Conservation (phyloP, 139 green algal genomes). For the Tetradesmus lagerheimii region DNA sequence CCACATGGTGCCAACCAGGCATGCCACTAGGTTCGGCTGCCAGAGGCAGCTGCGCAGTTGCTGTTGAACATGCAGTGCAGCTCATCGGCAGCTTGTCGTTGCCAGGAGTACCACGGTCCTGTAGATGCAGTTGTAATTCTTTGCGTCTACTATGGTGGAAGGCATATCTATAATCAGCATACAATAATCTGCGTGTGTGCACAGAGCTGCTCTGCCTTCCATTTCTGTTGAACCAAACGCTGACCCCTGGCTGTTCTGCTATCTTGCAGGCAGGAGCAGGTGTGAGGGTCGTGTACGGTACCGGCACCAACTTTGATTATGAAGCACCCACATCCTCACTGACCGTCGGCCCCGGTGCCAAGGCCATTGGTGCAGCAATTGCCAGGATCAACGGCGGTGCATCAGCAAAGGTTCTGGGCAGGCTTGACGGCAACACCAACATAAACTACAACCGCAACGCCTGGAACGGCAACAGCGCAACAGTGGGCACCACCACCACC, state of each 20-base stretch:
- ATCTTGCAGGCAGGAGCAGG: conserved; percentile 10
- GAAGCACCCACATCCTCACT: background rate
- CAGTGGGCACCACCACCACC: background rate
- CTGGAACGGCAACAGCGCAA: background rate
- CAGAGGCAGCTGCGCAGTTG: too few relatives aligned
- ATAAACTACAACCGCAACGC: conserved; percentile 10
- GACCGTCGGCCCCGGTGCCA: conserved; percentile 8
- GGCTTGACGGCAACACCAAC: background rate
- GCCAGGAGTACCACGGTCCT: too few relatives aligned
- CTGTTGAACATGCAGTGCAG: too few relatives aligned
- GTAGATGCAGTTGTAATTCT: background rate
- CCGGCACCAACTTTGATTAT: conserved; percentile 29
- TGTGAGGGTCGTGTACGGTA: background rate
- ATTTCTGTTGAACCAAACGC: too few relatives aligned
- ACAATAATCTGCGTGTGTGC: too few relatives aligned
- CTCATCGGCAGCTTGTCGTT: too few relatives aligned
- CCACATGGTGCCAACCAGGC: too few relatives aligned
- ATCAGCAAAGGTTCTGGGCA: background rate
- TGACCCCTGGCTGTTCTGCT: background rate
- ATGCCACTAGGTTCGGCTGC: too few relatives aligned
- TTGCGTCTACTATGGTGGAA: too few relatives aligned
- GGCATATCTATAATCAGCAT: too few relatives aligned
- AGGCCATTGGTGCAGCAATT: conserved; percentile 2
- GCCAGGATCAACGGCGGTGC: background rate
- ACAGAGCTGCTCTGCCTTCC: background rate